Evolutionary conservation across 148 eudicot genomes (phyloP).

Genomic region (Persicaria maculosa): DNA sequence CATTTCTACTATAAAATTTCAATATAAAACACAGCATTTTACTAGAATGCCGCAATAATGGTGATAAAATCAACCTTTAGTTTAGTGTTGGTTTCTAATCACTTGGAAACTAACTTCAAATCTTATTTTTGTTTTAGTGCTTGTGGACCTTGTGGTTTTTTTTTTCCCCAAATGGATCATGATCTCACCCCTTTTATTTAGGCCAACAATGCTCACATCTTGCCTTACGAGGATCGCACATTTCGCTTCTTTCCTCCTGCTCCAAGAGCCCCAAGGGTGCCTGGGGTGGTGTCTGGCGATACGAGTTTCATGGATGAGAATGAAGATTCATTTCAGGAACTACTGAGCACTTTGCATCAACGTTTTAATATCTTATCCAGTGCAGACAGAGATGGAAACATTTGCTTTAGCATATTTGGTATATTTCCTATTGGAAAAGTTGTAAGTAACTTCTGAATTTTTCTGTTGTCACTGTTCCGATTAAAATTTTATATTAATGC

Average conservation of each 20-base stretch:
- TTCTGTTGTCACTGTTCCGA: neutral
- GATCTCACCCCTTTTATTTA: conserved; percentile 18
- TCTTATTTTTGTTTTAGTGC: neutral
- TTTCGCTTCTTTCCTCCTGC: conserved; percentile 91
- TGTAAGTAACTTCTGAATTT: conserved; percentile 45
- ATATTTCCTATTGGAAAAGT: conserved; percentile 87
- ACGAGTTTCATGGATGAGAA: conserved; percentile 62
- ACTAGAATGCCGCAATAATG: neutral
- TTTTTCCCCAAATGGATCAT: neutral
- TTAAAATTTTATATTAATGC: neutral
- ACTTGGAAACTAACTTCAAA: neutral
- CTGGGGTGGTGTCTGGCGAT: conserved; percentile 86
- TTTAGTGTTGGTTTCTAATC: neutral
- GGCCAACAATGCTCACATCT: conserved; percentile 34
- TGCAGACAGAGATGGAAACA: conserved; percentile 76
- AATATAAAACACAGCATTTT: neutral
- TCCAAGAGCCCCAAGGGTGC: conserved; percentile 76
- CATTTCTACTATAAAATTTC: neutral
- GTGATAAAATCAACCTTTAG: neutral
- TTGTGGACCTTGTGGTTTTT: neutral
- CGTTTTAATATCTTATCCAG: conserved; percentile 82
- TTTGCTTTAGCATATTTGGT: conserved; percentile 94
- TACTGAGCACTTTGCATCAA: conserved; percentile 70
- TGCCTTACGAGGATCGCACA: conserved; percentile 85
- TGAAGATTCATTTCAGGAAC: conserved; percentile 69